Evolutionary conservation across 2,329 filamentous ascomycete genomes (phyloP).

Genomic region (Exophiala mesophila): DNA sequence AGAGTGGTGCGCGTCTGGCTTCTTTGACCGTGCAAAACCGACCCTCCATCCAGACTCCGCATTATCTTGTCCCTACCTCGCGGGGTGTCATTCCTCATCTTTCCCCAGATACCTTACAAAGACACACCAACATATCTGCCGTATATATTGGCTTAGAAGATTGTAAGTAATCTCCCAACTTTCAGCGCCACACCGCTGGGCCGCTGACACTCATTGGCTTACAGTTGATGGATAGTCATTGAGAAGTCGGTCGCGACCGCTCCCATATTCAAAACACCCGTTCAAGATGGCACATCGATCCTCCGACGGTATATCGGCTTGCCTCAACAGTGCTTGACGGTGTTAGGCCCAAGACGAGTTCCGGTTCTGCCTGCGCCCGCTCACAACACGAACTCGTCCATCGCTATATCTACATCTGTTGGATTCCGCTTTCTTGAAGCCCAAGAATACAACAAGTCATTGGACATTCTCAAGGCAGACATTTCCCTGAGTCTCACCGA

Average conservation of each 20-base stretch:
- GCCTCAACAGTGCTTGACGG: conserved; percentile 58
- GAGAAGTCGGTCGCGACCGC: conserved; percentile 49
- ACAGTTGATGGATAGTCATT: conserved; percentile 50
- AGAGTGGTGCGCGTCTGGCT: conserved; percentile 60
- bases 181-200: conserved; percentile 9
- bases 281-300: conserved; percentile 46
- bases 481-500: conserved; percentile 76
- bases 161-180: conserved; percentile 56
- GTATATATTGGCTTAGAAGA: conserved; percentile 86
- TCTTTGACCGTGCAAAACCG: conserved; percentile 59
- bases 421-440: conserved; percentile 71
- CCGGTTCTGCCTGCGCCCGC: conserved; percentile 67
- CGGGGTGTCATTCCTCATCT: conserved; percentile 82
- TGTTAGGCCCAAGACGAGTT: conserved; percentile 73
- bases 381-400: conserved; percentile 63
- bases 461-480: conserved; percentile 67
- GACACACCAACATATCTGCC: conserved; percentile 60
- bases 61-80: conserved; percentile 74
- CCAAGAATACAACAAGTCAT: conserved; percentile 62
- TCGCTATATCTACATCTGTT: conserved; percentile 79
- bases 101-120: conserved; percentile 73
- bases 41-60: conserved; percentile 71
- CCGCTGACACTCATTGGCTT: conserved; percentile 38
- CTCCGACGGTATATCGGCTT: conserved; percentile 74
- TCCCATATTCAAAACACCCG: conserved; percentile 49